Base-by-base conservation (phyloP, 257 asterid genomes). In the Solanum bukasovii region DNA sequence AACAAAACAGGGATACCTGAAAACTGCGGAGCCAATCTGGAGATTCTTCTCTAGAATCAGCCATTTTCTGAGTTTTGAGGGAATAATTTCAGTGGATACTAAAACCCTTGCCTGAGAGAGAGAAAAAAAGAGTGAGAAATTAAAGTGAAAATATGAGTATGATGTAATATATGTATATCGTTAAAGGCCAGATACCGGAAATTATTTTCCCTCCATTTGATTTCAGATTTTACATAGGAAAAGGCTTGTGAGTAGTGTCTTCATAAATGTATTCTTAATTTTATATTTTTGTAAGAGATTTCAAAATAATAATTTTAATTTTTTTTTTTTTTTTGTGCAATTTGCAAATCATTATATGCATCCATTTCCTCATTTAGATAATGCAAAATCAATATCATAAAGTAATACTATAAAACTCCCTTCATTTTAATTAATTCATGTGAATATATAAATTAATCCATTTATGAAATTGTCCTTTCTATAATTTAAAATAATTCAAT, bases 21-120 rank as follows among this genome's bases (percentile, higher is more conserved):
- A 94, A 95, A 91, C 95, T 90, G 63, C 97, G 98, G 89, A 95
- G 88, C 98, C 99, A 96, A 78, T 96, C 98, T 35, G 98, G 99
- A 87, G 99, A 96, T 18, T 94, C 94, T 92, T 95, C 99, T 89
- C 98, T 92, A 27, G 97, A 94, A 78, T 87, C 88, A 84, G 89
- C 82, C 94, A 93, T 92, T 89, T 87, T 73, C 29, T 35, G 31
- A 73, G 40, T 3, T 70, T 71, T 70, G 4, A 31, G 16, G 6
- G 4, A 31, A 18, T 31, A 49, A 82, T 46, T 81, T 82, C 42
- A 31, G 44, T 29, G 31, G 70, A 25, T 79, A 12, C 67, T 14
- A 78, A 40, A 78, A 78, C 63, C 63, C 25, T 77, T 37, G 79
- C 72, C 72, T 65, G 72, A 2, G 72, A 65, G 33, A 59, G 68